A percentile compares a stretch with the other conserved stretches of the same genome.
These are phyloP conservation scores for Termitomyces bulborhizus DNA, from an alignment of 768 basidiomycete genomes.

Conservation along the genomic window DNA sequence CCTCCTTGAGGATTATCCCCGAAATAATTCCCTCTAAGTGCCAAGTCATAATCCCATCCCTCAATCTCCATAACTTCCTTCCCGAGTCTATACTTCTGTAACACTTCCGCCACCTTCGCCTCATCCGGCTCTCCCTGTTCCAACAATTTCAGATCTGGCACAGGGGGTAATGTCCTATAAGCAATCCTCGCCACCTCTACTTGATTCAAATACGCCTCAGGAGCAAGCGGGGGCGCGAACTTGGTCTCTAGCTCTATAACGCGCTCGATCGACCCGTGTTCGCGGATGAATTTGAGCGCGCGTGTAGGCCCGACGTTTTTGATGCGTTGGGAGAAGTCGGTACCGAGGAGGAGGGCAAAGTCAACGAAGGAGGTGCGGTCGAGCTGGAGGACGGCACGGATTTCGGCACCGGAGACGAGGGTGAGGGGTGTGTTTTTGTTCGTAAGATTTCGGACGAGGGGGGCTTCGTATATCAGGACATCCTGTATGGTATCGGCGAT, in stretches of 20 bases:
- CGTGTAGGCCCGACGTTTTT: conserved; percentile 73
- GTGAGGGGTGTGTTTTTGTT: conserved; percentile 52
- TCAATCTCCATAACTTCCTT: conserved; percentile 25
- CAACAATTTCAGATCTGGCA: conserved; percentile 38
- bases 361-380: conserved; percentile 62
- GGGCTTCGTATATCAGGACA: conserved; percentile 77
- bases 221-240: conserved; percentile 44
- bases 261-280: conserved; percentile 67
- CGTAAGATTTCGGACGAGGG: conserved; percentile 75
- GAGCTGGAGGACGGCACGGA: conserved; percentile 55
- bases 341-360: conserved; percentile 83
- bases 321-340: conserved; percentile 86
- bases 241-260: conserved; percentile 48
- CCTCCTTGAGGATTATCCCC: conserved; percentile 43
- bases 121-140: conserved; percentile 33
- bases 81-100: conserved; percentile 47
- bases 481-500: conserved; percentile 40
- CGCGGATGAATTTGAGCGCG: conserved; percentile 70
- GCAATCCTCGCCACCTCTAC: conserved; percentile 56
- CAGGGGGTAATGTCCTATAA: conserved; percentile 60
- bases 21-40: conserved; percentile 62
- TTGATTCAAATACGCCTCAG: conserved; percentile 54
- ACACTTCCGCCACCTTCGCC: conserved; percentile 33
- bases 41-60: conserved; percentile 37
- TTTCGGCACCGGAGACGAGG: conserved; percentile 54